Evolutionary conservation across 1,139 yeast species (phyloP), one percentile per base, ranked within the genome.

Genomic region (Magnusiomyces suaveolens): DNA sequence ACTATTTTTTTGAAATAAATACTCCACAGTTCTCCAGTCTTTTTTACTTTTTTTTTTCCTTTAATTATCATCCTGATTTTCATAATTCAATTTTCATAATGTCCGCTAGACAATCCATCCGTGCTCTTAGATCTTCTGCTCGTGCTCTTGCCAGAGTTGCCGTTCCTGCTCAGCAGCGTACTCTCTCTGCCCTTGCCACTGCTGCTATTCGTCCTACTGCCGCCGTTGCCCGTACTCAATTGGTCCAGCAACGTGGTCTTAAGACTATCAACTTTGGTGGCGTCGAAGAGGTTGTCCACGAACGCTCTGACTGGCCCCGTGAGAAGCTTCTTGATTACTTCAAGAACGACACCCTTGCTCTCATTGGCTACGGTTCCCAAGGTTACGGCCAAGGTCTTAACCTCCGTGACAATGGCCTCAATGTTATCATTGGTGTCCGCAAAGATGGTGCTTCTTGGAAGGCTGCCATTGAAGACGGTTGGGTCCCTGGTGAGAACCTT

Each of bases 331-430:
- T 84, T 64, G 94, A 89, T 70, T 92, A 89, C 82, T 92, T 92
- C 88, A 90, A 92, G 82, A 79, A 90, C 76, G 98, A 92, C 75
- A 92, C 98, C 61, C 79, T 92, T 71, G 97, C 98, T 65, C 78
- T 92, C 71, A 90, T 92, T 67, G 98, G 98, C 76, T 92, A 92
- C 83, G 98, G 98, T 72, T 92, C 98, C 66, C 98, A 92, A 80
- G 98, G 98, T 78, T 92, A 92, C 81, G 98, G 98, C 73, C 98
- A 92, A 81, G 97, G 97, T 77, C 84, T 92, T 69, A 92, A 92
- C 89, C 78, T 92, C 80, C 87, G 98, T 80, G 98, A 92, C 81
- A 90, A 92, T 70, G 98, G 98, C 74, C 76, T 92, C 70, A 92
- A 92, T 74, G 98, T 92, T 67, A 87, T 92, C 73, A 80, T 92